Base-by-base conservation (phyloP, 306 rosid genomes). In the Aeschynomene evenia region DNA sequence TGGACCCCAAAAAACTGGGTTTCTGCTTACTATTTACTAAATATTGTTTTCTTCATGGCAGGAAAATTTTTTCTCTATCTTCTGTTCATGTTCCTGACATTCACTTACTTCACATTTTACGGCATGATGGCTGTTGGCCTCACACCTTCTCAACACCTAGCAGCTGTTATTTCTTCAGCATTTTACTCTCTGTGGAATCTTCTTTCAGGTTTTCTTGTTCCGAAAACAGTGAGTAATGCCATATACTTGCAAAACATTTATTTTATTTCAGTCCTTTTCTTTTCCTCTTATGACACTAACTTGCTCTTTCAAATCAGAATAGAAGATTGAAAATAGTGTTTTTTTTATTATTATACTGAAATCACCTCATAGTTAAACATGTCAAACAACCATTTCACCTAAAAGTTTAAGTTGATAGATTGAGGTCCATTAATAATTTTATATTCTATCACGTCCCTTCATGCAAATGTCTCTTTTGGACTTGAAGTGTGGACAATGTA, bases 71-170 rank as follows among this genome's bases (percentile, higher is more conserved):
- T 83, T 3, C 87, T 88, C 58, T 94, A 94, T 79, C 76, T 85
- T 4, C 7, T 88, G 76, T 88, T 94, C 85, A 84, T 94, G 99
- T 94, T 94, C 89, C 80, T 94, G 57, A 88, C 99, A 3, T 91
- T 94, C 85, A 90, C 95, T 26, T 94, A 90, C 86, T 94, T 94
- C 81, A 94, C 99, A 53, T 91, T 84, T 54, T 94, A 90, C 72
- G 99, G 99, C 74, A 87, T 90, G 96, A 88, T 89, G 88, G 95
- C 96, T 28, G 89, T 94, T 70, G 97, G 97, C 26, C 86, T 94
- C 68, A 90, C 99, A 13, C 67, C 97, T 45, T 82, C 96, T 20
- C 96, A 82, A 58, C 95, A 88, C 34, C 22, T 94, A 40, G 89
- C 97, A 3, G 95, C 99, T 12, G 87, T 94, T 23, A 16, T 94